These are phyloP conservation scores for Stereocaulon alpinum DNA, from an alignment of 495 filamentous ascomycete genomes.

Conservation along the genomic window DNA sequence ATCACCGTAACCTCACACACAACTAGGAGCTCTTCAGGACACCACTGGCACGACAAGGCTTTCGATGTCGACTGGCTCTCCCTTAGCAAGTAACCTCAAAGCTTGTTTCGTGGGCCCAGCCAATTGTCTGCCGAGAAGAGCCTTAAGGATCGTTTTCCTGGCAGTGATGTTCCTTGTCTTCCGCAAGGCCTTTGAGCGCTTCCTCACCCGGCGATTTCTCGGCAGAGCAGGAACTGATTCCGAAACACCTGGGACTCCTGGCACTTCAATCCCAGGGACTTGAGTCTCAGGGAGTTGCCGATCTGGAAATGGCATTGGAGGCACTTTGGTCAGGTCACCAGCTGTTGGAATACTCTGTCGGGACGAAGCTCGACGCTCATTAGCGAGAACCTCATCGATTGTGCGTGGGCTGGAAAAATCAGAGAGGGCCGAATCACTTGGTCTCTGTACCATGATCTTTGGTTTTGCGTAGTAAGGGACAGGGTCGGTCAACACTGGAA, in stretches of 20 bases:
- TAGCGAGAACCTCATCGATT: slow-evolving; percentile 3
- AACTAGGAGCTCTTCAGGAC: neutral
- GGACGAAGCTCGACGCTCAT: neutral
- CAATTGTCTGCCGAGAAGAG: slow-evolving; percentile 19
- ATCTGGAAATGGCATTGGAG: neutral
- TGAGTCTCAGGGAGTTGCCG: neutral
- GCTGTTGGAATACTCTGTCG: neutral
- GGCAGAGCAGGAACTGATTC: neutral
- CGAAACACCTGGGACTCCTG: neutral
- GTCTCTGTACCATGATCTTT: slow-evolving; percentile 9
- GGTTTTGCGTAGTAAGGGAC: slow-evolving; percentile 13
- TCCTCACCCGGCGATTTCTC: slow-evolving; percentile 8
- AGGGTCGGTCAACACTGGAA: neutral
- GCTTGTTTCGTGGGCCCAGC: slow-evolving; percentile 21
- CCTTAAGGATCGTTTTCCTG: slow-evolving; percentile 18
- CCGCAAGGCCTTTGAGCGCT: slow-evolving; percentile 14
- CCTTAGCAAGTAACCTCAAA: slow-evolving; percentile 36
- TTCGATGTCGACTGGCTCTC: slow-evolving; percentile 36
- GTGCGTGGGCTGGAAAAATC: slow-evolving; percentile 1
- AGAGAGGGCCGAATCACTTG: slow-evolving; percentile 1
- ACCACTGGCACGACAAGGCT: slow-evolving; percentile 29
- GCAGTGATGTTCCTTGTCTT: slow-evolving; percentile 18
- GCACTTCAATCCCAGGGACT: neutral
- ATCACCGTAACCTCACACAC: neutral
- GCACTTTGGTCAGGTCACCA: neutral